phyloP scores from a whole-genome alignment of 495 filamentous ascomycete genomes.

The Neurospora sp. region DNA sequence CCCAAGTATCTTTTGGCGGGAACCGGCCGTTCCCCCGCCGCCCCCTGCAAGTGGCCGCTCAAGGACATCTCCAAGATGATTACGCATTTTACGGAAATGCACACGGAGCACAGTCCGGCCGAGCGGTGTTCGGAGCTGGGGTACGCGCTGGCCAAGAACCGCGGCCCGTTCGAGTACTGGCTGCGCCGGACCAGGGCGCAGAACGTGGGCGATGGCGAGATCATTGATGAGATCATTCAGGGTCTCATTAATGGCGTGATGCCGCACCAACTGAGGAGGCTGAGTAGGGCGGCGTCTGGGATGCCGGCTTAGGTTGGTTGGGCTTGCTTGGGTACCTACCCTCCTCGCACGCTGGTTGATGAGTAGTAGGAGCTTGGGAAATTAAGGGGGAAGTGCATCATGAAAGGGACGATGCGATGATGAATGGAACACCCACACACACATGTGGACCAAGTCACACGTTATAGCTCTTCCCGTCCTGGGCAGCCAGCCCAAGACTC shows the following conservation, averaged over 20 bases:
- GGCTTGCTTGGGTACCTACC: neutral
- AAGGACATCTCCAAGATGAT: conserved; percentile 38
- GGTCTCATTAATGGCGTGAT: conserved; percentile 22
- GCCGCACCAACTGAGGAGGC: conserved; percentile 21
- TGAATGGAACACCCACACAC: too few relatives aligned
- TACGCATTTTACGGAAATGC: conserved; percentile 35
- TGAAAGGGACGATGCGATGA: too few relatives aligned
- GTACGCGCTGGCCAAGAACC: conserved; percentile 26
- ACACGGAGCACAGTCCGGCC: conserved; percentile 25
- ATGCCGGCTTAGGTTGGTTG: conserved; percentile 2
- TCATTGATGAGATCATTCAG: conserved; percentile 26
- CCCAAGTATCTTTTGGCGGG: conserved; percentile 30
- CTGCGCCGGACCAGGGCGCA: conserved; percentile 25
- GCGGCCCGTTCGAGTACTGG: conserved; percentile 39
- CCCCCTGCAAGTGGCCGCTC: conserved; percentile 37
- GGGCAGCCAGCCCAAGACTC: too few relatives aligned
- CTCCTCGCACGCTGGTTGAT: too few relatives aligned
- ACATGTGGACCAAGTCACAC: too few relatives aligned
- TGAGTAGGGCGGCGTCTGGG: conserved; percentile 26
- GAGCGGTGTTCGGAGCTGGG: conserved; percentile 34
- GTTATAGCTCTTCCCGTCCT: too few relatives aligned
- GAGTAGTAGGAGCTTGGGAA: too few relatives aligned
- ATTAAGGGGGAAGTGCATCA: too few relatives aligned
- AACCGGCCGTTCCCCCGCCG: conserved; percentile 27
- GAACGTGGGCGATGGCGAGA: conserved; percentile 18